Base-by-base conservation (phyloP, 2,329 filamentous ascomycete genomes). In the Ophiostoma himal-ulmi region DNA sequence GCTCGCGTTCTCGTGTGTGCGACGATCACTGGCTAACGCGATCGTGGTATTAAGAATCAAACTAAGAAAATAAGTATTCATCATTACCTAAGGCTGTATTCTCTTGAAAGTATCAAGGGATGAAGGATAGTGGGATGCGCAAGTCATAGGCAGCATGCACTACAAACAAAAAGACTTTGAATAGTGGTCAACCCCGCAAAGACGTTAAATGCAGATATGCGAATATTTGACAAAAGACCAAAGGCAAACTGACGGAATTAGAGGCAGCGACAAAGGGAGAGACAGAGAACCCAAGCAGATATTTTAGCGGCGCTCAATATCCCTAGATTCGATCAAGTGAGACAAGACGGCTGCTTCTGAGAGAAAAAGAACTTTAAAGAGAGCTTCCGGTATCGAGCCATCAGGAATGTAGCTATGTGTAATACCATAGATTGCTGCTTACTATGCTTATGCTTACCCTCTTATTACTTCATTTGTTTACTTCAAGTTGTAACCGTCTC, bases 241-340 rank as follows among this genome's bases (percentile, higher is more conserved):
- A 6, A 48, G 17, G n/a, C n/a, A 57, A 57, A 54, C n/a, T 10
- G 48, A 57, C 52, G 52, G 52, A 26, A 57, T 26, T 26, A 57
- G 7, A 57, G 52, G 30, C 52, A 30, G 52, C 13, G 22, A 57
- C 52, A 57, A 26, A 57, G 52, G 22, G 22, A 57, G n/a, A 26
- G 52, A 17, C 3, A 26, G 10, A 57, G 22, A 22, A 10, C 52
- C 52, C 52, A 26, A 57, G 52, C n/a, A 57, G n/a, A 26, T 17
- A 13, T n/a, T n/a, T 26, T 57, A 57, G 52, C 52, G 52, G 52
- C 52, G 52, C 52, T 57, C n/a, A 22, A 30, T 26, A 26, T 57
- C 52, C 52, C 52, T 57, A 26, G 52, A 57, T 57, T 57, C 52
- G n/a, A 57, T 26, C 52, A 57, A 57, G 22, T 57, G 52, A 57